Base-by-base conservation (phyloP, 2,329 filamentous ascomycete genomes). In the Acephala macrosclerotiorum region DNA sequence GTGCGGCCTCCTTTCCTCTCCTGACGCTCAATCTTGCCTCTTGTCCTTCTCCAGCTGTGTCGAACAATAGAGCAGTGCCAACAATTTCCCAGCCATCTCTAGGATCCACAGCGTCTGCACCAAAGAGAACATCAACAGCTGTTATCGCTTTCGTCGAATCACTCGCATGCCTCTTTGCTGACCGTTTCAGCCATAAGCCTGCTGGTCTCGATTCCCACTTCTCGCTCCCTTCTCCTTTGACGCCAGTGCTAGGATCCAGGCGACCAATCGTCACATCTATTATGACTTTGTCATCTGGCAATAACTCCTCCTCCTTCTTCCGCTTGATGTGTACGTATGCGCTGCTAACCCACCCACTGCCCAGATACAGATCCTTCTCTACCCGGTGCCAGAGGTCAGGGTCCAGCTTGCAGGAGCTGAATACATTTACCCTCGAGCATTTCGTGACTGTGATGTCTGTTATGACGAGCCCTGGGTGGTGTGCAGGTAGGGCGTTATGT, bases 21-120 rank as follows among this genome's bases (percentile, higher is more conserved):
- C 93, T 88, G 58, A 97, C 84, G 29, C 89, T 96, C 63, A 99
- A 78, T 66, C 94, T 89, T 25, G 92, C 88, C 69, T 91, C 89
- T 26, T 89, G 88, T 11, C 86, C 80, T 42, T 88, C 84, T 36
- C 85, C 81, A 33, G 84, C 82, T 4, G 85, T 84, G 70, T 92
- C 87, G 66, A 97, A 80, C 58, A 95, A 80, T 63, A 98, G 79
- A 11, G 91, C 87, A 8, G 87, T 91, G 65, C 92, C 90, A 59
- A 88, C 89, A 51, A 97, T 85, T 65, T 89, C 83, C 96, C 96
- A 99, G 35, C 92, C 92, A 1, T 89, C 87, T 64, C 96, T 88
- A 5, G 93, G 94, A 76, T 99, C 96, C 36, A 94, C 92, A 11
- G 94, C 95, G 79, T 92, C 89, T 8, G 88, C 82, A 29, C 89